A percentile compares a stretch with the other conserved stretches of the same genome.
phyloP scores from a whole-genome alignment of 805 yeast genomes.

The Wickerhamomyces rabaulensis region DNA sequence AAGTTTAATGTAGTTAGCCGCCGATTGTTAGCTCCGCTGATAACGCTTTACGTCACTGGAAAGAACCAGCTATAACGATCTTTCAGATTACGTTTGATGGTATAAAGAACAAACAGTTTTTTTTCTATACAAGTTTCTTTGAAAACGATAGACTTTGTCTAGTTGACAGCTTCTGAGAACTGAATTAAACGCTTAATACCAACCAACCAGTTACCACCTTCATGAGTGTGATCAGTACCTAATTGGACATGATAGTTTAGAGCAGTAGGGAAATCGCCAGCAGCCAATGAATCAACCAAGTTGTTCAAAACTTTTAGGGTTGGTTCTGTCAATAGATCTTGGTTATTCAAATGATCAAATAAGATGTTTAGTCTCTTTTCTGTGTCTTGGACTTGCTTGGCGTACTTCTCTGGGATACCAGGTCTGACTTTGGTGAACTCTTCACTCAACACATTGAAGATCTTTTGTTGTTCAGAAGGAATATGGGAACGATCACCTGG shows the following conservation, averaged over 20 bases:
- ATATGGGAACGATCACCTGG: slow-evolving; percentile 67
- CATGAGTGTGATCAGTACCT: slow-evolving; percentile 58
- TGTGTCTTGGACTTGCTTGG: slow-evolving; percentile 72
- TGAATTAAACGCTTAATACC: slow-evolving; percentile 87
- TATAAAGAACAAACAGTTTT: too few relatives aligned
- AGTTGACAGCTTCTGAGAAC: slow-evolving; percentile 44
- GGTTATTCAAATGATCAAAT: slow-evolving; percentile 72
- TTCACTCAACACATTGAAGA: slow-evolving; percentile 49
- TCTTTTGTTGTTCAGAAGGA: slow-evolving; percentile 50
- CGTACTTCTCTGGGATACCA: slow-evolving; percentile 65
- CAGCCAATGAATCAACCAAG: slow-evolving; percentile 45
- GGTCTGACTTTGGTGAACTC: slow-evolving; percentile 64
- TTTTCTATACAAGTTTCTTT: background rate
- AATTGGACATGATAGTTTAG: slow-evolving; percentile 49
- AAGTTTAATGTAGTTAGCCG: too few relatives aligned
- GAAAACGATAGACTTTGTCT: background rate
- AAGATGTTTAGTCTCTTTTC: slow-evolving; percentile 75
- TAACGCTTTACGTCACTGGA: too few relatives aligned
- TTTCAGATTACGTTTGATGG: too few relatives aligned
- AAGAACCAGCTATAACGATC: too few relatives aligned
- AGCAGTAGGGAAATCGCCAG: slow-evolving; percentile 57
- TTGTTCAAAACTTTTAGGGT: slow-evolving; percentile 48
- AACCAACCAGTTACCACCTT: slow-evolving; percentile 87
- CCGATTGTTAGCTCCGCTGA: too few relatives aligned
- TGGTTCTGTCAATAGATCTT: slow-evolving; percentile 56